Base-by-base conservation (phyloP, 192 early-diverging fungal genomes). In the Backusella tuberculispora region DNA sequence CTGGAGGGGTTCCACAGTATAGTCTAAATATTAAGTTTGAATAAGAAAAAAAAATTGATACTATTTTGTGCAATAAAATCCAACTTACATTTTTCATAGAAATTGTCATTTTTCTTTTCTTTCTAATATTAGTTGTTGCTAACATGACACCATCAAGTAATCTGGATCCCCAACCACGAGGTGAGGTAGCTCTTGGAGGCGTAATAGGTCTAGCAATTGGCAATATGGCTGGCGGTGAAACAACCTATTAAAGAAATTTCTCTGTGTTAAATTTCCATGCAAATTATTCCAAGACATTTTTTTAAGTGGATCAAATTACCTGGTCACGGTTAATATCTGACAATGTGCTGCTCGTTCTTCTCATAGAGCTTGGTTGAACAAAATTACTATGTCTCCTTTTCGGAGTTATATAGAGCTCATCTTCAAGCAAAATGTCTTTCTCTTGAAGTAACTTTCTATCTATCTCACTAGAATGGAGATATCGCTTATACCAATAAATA, bases 1-100 rank as follows among this genome's bases (percentile, higher is more conserved):
- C 86, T 82, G 1, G 89, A 90, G 15, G 92, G 91, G 73, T 93
- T 93, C 92, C 93, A 93, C 50, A 95, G 75, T 48, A 95, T 82
- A 12, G 90, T 88, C 92, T 94, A 83, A 4, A 46, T 13, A 66
- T 47, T 63, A 42, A 14, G 50, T 44, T 56, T 24, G 29, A 37
- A 40, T 67, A 24, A n/a, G 13, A 46, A 24, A 45, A 69, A 34
- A 15, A 13, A 1, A 12, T 13, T 21, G 19, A 42, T 24, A 66
- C 1, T 2, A 24, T 63, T 65, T 70, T 40, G 15, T 60, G 21
- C 26, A 60, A 26, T 60, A 60, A 60, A 3, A 60, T 44, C 5
- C 26, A n/a, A 38, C 78, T 68, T 84, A 87, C 87, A 82, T 90
- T 86, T 66, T 88, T 91, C 60, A 88, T 68, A 14, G 89, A 91